Conservation (phyloP, 352 stramenopile species). For the Phytophthora boehmeriae region DNA sequence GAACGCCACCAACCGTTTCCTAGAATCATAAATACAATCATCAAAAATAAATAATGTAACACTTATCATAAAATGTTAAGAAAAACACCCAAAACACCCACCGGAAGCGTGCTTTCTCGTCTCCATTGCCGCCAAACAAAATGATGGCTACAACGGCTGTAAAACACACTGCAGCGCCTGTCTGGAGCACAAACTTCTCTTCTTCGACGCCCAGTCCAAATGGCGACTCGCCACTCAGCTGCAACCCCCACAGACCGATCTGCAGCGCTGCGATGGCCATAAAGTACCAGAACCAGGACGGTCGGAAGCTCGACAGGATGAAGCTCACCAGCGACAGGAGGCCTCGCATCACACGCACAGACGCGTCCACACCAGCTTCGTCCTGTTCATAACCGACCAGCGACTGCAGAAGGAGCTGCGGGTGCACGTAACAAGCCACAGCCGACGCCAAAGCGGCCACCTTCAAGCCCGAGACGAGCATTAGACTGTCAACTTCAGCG, state of each 20-base stretch:
- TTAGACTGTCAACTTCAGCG: background rate
- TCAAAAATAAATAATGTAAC: background rate
- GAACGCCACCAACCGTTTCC: constrained; percentile 61
- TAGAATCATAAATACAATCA: constrained; percentile 26
- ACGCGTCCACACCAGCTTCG: constrained; percentile 43
- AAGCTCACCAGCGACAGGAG: constrained; percentile 66
- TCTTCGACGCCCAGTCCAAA: constrained; percentile 39
- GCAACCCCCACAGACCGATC: constrained; percentile 54
- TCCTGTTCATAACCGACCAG: constrained; percentile 33
- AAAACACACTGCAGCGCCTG: constrained; percentile 50
- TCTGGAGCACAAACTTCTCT: constrained; percentile 55
- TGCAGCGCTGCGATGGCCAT: constrained; percentile 58
- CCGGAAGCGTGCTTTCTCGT: constrained; percentile 51
- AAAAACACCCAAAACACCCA: constrained; percentile 24
- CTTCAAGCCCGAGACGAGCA: constrained; percentile 46
- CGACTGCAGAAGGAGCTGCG: constrained; percentile 48
- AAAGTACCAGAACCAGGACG: constrained; percentile 52
- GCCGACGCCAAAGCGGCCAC: constrained; percentile 42
- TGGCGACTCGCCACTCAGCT: constrained; percentile 44
- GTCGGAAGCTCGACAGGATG: constrained; percentile 39
- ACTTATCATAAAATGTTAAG: background rate
- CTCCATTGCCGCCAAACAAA: constrained; percentile 47
- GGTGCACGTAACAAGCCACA: constrained; percentile 55
- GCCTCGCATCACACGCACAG: constrained; percentile 57
- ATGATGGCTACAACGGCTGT: constrained; percentile 50